These are phyloP conservation scores for Dendrobium chrysotoxum DNA, from an alignment of 106 monocot genomes.

Conservation along the genomic window DNA sequence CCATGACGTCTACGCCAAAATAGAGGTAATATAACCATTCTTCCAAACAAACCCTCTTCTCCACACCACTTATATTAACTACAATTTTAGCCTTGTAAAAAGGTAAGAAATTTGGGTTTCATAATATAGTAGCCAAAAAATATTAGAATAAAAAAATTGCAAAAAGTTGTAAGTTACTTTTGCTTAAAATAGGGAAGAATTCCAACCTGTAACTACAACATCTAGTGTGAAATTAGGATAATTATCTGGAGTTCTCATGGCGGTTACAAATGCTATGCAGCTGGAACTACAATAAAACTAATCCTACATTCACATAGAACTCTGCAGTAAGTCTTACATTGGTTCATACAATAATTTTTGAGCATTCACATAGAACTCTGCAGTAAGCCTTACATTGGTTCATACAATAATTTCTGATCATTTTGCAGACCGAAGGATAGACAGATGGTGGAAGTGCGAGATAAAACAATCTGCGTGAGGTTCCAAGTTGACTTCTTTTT, in stretches of 20 bases:
- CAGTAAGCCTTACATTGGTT: slow-evolving; percentile 57
- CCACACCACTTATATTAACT: not conserved
- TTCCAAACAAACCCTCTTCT: not conserved
- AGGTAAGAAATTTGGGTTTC: not conserved
- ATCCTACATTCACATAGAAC: too few relatives aligned
- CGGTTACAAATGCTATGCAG: not conserved
- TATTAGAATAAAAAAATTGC: not conserved
- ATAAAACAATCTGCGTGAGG: slow-evolving; percentile 89
- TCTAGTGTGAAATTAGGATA: not conserved
- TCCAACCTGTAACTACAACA: not conserved
- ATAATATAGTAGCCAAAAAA: not conserved
- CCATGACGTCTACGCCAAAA: not conserved
- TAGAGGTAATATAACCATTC: not conserved
- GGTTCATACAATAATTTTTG: not conserved
- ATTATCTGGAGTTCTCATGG: not conserved
- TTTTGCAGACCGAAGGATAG: slow-evolving; percentile 89
- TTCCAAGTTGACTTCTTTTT: slow-evolving; percentile 54
- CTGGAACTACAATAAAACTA: not conserved
- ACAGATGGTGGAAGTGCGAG: slow-evolving; percentile 96
- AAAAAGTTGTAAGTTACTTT: not conserved
- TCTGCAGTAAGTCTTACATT: too few relatives aligned
- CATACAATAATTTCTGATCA: slow-evolving; percentile 92
- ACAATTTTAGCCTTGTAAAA: not conserved
- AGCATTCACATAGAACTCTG: not conserved
- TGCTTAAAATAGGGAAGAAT: not conserved